A percentile compares a stretch with the other conserved stretches of the same genome.
Evolutionary conservation across 441 rosid genomes (phyloP).

Genomic region (Corymbia calophylla): DNA sequence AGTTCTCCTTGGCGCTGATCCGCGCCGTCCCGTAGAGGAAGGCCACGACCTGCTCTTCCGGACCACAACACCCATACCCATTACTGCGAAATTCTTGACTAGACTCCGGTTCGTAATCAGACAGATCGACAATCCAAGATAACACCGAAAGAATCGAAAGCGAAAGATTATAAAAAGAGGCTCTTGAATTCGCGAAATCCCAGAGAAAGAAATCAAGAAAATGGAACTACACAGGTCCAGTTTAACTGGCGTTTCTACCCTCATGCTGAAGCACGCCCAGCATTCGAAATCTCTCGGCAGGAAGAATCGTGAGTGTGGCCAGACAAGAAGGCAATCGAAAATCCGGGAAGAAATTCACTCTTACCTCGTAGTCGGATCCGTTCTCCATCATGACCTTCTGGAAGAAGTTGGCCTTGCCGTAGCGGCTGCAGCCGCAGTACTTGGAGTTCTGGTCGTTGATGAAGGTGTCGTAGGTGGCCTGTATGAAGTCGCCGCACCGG

Average conservation of each 20-base stretch:
- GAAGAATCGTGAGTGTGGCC: not conserved
- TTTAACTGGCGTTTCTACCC: not conserved
- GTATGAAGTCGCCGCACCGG: conserved; percentile 84
- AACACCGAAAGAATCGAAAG: not conserved
- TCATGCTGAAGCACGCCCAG: not conserved
- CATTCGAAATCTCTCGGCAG: not conserved
- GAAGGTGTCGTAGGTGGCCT: conserved; percentile 90
- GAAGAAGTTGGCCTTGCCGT: conserved; percentile 52
- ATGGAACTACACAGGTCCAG: not conserved
- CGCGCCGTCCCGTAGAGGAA: conserved; percentile 82
- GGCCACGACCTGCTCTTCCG: conserved; percentile 10
- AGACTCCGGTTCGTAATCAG: not conserved
- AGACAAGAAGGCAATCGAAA: not conserved
- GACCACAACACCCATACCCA: not conserved
- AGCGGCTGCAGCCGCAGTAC: conserved; percentile 83
- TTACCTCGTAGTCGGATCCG: conserved; percentile 28
- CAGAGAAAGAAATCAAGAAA: not conserved
- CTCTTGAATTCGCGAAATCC: not conserved
- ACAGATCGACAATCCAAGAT: not conserved
- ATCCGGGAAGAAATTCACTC: not conserved
- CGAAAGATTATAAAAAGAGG: not conserved
- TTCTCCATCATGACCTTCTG: conserved; percentile 58
- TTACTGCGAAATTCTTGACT: not conserved
- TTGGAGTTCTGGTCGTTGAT: conserved; percentile 72
- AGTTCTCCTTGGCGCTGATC: conserved; percentile 40